Conservation (phyloP, 2,329 filamentous ascomycete genomes). For the Daldinia sp. region DNA sequence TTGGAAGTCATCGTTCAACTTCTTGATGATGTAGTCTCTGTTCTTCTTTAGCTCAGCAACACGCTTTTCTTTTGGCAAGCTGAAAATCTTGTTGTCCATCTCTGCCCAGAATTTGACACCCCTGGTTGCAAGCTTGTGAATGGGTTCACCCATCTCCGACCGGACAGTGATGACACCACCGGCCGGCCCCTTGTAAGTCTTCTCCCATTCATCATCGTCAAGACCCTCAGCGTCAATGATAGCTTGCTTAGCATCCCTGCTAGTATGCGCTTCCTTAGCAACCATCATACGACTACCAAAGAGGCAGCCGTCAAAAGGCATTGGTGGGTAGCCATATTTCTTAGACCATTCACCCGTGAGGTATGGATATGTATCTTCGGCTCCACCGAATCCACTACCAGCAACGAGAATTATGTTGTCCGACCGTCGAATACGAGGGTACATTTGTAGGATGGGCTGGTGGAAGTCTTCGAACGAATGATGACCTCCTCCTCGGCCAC, state of each 20-base stretch:
- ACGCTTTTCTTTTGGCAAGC: conserved; percentile 92
- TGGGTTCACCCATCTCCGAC: conserved; percentile 99
- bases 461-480: conserved; percentile 97
- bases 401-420: conserved; percentile 89
- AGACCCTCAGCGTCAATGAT: conserved; percentile 87
- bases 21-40: conserved; percentile 91
- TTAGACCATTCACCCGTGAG: conserved; percentile 89
- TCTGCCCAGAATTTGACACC: conserved; percentile 98
- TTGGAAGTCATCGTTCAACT: conserved; percentile 94
- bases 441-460: conserved; percentile 89
- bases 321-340: conserved; percentile 85
- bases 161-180: conserved; percentile 96
- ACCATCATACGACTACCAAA: conserved; percentile 96
- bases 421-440: conserved; percentile 83
- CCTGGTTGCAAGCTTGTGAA: conserved; percentile 96
- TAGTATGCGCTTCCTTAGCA: conserved; percentile 90
- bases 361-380: conserved; percentile 92
- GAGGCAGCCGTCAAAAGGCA: conserved; percentile 92
- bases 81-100: conserved; percentile 99
- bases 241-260: conserved; percentile 85
- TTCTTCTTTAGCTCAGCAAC: conserved; percentile 87
- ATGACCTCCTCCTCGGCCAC: conserved; percentile 90
- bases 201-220: conserved; percentile 85
- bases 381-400: conserved; percentile 89
- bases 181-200: conserved; percentile 89